Evolutionary conservation across 495 filamentous ascomycete species (phyloP), one percentile per base, ranked within the genome.

Genomic region (Trichoderma parareesei): DNA sequence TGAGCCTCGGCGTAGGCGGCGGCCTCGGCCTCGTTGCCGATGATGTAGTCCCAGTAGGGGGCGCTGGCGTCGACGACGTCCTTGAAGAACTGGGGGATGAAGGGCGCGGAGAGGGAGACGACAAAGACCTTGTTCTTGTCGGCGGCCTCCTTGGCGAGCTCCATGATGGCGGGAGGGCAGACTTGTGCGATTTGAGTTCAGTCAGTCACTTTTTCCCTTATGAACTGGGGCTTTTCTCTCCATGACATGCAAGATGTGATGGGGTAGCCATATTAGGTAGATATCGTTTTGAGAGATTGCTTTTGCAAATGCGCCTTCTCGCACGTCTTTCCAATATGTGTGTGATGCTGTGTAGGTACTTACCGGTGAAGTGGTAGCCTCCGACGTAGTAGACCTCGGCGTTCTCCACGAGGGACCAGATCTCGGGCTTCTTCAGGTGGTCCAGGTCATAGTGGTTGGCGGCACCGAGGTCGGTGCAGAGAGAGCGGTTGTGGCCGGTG

Each of bases 81-180:
- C 83, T 97, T 98, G 86, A 97, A 99, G 85, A 96, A 96, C 76
- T 93, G 88, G 44, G 89, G 79, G 68, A 99, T 95, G 85, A 98
- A 99, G 38, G 95, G 94, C 27, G 94, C 94, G 46, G 89, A 92
- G 46, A 98, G 83, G 65, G 90, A 92, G 65, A 98, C 85, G 71
- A 92, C 85, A 78, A 98, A 96, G 62, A 84, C 73, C 88, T 98
- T 98, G 82, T 96, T 88, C 77, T 91, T 86, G 38, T 80, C 79
- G 14, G 90, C 92, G 43, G 94, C 93, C 77, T 97, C 89, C 74
- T 97, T 86, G 64, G 86, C 92, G 33, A 99, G 84, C 67, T 92
- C 91, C 78, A 91, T 77, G 70, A 93, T 89, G 64, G 94, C 95
- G 27, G 90, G 88, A 41, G 93, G 91, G 79, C 88, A 95, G 67